Percentiles rank a stretch among this genome's conserved stretches.
Evolutionary conservation across 1,284 basidiomycete species (phyloP).

Genomic region (Volvariella volvacea): DNA sequence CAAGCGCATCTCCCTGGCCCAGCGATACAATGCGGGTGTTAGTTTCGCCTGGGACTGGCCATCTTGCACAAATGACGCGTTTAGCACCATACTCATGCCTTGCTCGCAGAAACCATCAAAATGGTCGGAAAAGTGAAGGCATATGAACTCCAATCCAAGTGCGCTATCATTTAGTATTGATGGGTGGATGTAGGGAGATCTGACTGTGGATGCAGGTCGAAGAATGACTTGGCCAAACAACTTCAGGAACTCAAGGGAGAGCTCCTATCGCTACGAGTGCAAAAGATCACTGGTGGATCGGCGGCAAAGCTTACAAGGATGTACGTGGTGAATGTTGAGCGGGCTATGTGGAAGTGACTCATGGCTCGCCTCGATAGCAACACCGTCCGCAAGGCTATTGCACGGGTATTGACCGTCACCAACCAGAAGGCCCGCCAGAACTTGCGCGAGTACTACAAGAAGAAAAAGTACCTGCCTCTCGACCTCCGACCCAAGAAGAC

Average conservation of each 20-base stretch:
- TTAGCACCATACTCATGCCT: background rate
- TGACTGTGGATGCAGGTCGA: conserved; percentile 58
- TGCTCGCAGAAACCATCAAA: conserved; percentile 31
- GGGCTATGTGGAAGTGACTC: conserved; percentile 4
- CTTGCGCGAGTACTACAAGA: conserved; percentile 97
- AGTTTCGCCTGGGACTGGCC: too few species aligned
- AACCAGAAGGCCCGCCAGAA: conserved; percentile 98
- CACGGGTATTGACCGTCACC: conserved; percentile 96
- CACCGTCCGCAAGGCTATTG: conserved; percentile 98
- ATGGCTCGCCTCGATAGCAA: conserved; percentile 47
- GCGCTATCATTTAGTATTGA: conserved; percentile 23
- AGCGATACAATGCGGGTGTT: too few species aligned
- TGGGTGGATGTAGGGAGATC: conserved; percentile 4
- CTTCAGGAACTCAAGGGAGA: conserved; percentile 94
- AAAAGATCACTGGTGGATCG: conserved; percentile 97
- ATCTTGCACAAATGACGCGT: too few species aligned
- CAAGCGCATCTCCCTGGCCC: background rate
- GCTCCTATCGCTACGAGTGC: conserved; percentile 89
- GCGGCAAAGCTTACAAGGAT: conserved; percentile 97
- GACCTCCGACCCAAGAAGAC: conserved; percentile 99
- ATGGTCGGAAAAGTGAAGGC: conserved; percentile 93
- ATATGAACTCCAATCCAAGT: conserved; percentile 98
- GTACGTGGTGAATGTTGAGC: conserved; percentile 44
- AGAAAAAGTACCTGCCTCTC: conserved; percentile 95
- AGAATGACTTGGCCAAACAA: conserved; percentile 96